A percentile compares a stretch with the other conserved stretches of the same genome.
Evolutionary conservation across 1,284 basidiomycete genomes (phyloP).

Genomic region (Cutaneotrichosporon mucoides): DNA sequence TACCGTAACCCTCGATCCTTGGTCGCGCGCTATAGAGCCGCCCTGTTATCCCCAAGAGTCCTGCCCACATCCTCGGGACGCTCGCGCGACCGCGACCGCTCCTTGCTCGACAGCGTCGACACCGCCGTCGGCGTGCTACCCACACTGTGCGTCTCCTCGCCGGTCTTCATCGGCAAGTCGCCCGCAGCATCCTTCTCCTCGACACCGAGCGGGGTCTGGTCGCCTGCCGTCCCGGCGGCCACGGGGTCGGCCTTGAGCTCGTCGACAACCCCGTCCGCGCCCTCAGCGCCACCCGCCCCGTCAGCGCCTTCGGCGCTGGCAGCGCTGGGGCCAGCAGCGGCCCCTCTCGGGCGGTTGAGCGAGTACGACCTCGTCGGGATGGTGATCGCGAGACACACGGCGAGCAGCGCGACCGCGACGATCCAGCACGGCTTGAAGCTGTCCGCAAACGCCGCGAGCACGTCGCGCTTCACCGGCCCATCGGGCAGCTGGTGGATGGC

Average conservation of each 20-base stretch:
- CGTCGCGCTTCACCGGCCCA: slow-evolving; percentile 17
- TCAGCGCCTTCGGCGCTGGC: neutral
- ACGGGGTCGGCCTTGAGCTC: too few relatives aligned
- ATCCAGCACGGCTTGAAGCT: slow-evolving; percentile 26
- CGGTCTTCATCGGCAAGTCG: neutral
- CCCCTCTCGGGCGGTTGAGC: neutral
- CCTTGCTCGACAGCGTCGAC: neutral
- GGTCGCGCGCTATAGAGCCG: too few relatives aligned
- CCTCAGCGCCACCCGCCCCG: neutral
- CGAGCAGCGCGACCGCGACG: slow-evolving; percentile 3
- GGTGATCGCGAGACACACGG: slow-evolving; percentile 10
- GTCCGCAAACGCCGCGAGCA: slow-evolving; percentile 41
- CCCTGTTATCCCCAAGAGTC: too few relatives aligned
- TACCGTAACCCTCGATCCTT: too few relatives aligned
- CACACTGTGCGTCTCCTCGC: neutral
- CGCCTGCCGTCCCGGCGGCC: neutral
- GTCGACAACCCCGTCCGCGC: slow-evolving; percentile 40
- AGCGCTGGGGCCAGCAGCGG: neutral
- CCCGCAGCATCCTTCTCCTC: neutral
- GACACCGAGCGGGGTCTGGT: neutral
- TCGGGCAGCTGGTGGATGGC: slow-evolving; percentile 36
- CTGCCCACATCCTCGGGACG: too few relatives aligned
- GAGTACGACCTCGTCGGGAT: slow-evolving; percentile 16
- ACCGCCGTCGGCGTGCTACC: neutral
- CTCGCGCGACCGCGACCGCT: neutral